Evolutionary conservation across 2,329 filamentous ascomycete species (phyloP).

Genomic region (Trichoderma lentiforme): DNA sequence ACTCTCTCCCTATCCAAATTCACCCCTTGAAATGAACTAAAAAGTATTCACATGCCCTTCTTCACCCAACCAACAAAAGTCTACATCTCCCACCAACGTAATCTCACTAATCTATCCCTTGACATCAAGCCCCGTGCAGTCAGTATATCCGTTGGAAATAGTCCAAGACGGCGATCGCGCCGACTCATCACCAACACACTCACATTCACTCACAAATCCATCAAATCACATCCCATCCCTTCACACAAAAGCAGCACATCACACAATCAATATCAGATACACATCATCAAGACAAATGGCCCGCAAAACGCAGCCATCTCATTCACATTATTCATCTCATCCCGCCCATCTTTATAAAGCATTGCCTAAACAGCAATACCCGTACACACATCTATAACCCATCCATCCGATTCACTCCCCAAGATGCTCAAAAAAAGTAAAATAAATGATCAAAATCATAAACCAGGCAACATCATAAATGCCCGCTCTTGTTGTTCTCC

Average conservation of each 20-base stretch:
- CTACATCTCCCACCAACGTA: not conserved
- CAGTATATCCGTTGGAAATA: not conserved
- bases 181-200: not conserved
- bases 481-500: constrained; percentile 1
- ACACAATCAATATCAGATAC: not conserved
- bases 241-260: not conserved
- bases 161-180: not conserved
- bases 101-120: not conserved
- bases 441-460: not conserved
- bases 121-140: not conserved
- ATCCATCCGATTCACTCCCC: not conserved
- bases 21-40: not conserved
- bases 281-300: not conserved
- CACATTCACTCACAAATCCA: not conserved
- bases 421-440: not conserved
- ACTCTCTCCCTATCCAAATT: not conserved
- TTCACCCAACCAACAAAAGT: not conserved
- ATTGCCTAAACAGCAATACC: constrained; percentile 20
- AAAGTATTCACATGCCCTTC: not conserved
- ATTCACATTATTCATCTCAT: not conserved
- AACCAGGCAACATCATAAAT: constrained; percentile 6
- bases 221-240: not conserved
- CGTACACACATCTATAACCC: constrained; percentile 23
- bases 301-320: not conserved
- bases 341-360: not conserved